Percentiles rank a stretch among this genome's conserved stretches.
These are phyloP conservation scores for Tetraselmis striata DNA, from an alignment of 139 green algal species.

Conservation along the genomic window DNA sequence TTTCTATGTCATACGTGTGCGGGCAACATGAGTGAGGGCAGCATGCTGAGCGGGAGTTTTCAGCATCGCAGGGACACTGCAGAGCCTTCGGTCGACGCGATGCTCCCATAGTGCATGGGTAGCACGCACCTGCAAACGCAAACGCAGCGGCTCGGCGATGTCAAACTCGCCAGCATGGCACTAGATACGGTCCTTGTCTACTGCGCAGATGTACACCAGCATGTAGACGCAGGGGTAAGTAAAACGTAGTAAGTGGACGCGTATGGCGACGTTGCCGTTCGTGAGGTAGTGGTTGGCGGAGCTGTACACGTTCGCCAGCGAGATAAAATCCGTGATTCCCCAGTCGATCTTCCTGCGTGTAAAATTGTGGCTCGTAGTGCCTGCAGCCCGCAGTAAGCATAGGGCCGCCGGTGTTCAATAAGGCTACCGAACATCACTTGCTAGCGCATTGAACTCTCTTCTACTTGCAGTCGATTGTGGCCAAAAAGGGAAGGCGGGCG, in stretches of 20 bases:
- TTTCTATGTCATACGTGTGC: too few relatives aligned
- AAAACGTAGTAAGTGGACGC: too few relatives aligned
- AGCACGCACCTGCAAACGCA: conserved; percentile 42
- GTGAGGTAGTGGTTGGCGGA: background rate
- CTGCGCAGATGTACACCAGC: conserved; percentile 91
- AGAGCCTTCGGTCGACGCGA: too few relatives aligned
- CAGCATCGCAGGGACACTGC: too few relatives aligned
- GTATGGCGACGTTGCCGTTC: background rate
- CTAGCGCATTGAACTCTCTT: too few relatives aligned
- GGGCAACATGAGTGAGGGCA: too few relatives aligned
- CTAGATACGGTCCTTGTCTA: conserved; percentile 81
- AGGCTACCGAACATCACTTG: background rate
- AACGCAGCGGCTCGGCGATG: conserved; percentile 72
- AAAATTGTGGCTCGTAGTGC: conserved; percentile 8
- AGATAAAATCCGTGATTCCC: conserved; percentile 6
- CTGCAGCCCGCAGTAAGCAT: conserved; percentile 1
- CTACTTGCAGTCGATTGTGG: too few relatives aligned
- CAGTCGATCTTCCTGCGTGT: conserved; percentile 2
- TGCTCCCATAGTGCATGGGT: too few relatives aligned
- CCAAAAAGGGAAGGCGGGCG: too few relatives aligned
- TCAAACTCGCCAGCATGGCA: conserved; percentile 67
- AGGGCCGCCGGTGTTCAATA: background rate
- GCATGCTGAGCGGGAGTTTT: too few relatives aligned
- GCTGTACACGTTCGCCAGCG: background rate
- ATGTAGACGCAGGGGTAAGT: conserved; percentile 96